Conservation (phyloP, 352 stramenopile species). For the Pythium periplocum region DNA sequence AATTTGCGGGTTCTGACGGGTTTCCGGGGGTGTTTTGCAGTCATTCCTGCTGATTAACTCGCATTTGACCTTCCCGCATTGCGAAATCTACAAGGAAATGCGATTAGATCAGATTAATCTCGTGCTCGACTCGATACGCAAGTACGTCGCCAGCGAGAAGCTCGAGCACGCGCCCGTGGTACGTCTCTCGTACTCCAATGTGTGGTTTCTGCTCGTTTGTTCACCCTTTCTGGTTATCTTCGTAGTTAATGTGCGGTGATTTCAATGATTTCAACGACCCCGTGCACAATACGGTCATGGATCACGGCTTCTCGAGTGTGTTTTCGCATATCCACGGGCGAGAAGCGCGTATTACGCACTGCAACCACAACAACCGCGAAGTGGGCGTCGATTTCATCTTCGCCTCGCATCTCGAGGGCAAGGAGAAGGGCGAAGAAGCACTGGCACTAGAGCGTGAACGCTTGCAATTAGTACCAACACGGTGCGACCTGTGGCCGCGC, state of each 20-base stretch:
- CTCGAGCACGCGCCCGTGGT: slow-evolving; percentile 69
- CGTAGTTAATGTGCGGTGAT: slow-evolving; percentile 63
- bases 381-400: slow-evolving; percentile 88
- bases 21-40: slow-evolving; percentile 7
- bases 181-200: slow-evolving; percentile 2
- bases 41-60: slow-evolving; percentile 83
- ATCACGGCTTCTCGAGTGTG: slow-evolving; percentile 68
- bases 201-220: not conserved
- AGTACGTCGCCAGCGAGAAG: slow-evolving; percentile 56
- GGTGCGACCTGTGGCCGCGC: slow-evolving; percentile 58
- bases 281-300: slow-evolving; percentile 68
- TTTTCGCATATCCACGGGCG: slow-evolving; percentile 70
- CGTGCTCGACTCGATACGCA: slow-evolving; percentile 61
- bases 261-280: slow-evolving; percentile 87
- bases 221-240: slow-evolving; percentile 2
- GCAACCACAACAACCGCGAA: slow-evolving; percentile 87
- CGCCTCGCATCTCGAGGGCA: slow-evolving; percentile 35
- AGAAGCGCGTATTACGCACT: slow-evolving; percentile 81
- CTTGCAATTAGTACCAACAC: slow-evolving; percentile 48
- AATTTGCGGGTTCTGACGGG: not conserved
- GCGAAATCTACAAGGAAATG: slow-evolving; percentile 71
- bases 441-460: slow-evolving; percentile 6
- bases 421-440: slow-evolving; percentile 3
- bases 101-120: slow-evolving; percentile 77
- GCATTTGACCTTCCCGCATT: slow-evolving; percentile 83